These are phyloP conservation scores for Cruciata laevipes DNA, from an alignment of 257 asterid genomes.

Conservation along the genomic window DNA sequence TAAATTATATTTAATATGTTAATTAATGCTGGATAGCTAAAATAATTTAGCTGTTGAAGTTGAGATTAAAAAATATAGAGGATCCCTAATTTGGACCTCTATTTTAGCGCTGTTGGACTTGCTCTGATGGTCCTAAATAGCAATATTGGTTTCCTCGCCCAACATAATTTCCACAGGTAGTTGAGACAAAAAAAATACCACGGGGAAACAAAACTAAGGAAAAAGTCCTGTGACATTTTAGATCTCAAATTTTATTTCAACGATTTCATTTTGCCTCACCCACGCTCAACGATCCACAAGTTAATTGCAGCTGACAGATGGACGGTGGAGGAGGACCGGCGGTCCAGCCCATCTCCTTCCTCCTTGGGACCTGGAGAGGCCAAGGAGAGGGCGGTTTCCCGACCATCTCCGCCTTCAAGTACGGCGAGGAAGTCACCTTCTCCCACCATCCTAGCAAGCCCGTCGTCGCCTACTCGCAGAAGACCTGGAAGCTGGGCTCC, in stretches of 20 bases:
- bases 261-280: not conserved
- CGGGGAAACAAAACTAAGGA: not conserved
- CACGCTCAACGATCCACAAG: not conserved
- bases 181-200: too few species aligned
- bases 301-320: not conserved
- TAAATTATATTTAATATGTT: too few species aligned
- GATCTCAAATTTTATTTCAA: not conserved
- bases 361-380: conserved; percentile 69
- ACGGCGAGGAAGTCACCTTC: conserved; percentile 52
- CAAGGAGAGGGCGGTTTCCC: conserved; percentile 53
- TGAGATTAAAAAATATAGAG: too few species aligned
- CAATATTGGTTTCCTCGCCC: not conserved
- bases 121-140: too few species aligned
- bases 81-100: too few species aligned
- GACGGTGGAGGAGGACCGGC: conserved; percentile 9
- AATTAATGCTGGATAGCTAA: too few species aligned
- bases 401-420: conserved; percentile 52
- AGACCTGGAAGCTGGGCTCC: conserved; percentile 58
- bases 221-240: not conserved
- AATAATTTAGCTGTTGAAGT: too few species aligned
- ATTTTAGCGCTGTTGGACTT: too few species aligned
- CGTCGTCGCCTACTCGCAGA: conserved; percentile 53
- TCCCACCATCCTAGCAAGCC: conserved; percentile 62
- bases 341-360: conserved; percentile 40
- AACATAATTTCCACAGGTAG: not conserved